Conservation (phyloP, 2,329 filamentous ascomycete genomes). For the Trichophyton schoenleinii region DNA sequence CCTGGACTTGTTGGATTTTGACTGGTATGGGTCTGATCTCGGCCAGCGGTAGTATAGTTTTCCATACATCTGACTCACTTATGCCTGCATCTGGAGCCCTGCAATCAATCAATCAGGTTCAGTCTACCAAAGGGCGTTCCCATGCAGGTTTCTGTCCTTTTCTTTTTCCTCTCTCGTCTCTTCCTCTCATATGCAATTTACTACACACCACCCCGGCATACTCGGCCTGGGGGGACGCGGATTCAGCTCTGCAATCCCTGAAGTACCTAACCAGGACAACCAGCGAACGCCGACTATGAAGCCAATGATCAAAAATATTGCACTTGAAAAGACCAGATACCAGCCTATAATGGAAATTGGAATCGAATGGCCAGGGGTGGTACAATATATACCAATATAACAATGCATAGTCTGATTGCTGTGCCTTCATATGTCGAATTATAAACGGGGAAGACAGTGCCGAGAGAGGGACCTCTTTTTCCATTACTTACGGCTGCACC, state of each 20-base stretch:
- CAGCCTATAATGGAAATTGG: background rate
- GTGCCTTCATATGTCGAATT: background rate
- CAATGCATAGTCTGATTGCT: background rate
- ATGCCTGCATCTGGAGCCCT: too few species aligned
- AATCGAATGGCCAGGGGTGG: background rate
- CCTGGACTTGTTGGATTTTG: background rate
- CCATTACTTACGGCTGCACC: background rate
- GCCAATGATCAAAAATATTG: background rate
- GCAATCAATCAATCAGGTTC: too few species aligned
- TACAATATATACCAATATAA: too few species aligned
- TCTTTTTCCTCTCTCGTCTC: background rate
- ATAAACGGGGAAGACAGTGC: background rate
- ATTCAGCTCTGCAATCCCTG: background rate
- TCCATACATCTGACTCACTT: too few species aligned
- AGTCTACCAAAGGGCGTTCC: background rate
- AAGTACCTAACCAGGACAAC: background rate
- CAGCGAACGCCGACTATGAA: background rate
- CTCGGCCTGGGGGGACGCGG: background rate
- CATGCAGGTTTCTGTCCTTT: background rate
- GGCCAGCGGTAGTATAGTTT: background rate
- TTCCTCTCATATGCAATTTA: too few species aligned
- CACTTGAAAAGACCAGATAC: background rate
- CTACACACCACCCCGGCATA: background rate
- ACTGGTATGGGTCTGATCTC: background rate
- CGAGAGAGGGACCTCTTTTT: background rate